Evolutionary conservation across 1,139 yeast species (phyloP).

Genomic region (Suzukiozyma palmioleophila): DNA sequence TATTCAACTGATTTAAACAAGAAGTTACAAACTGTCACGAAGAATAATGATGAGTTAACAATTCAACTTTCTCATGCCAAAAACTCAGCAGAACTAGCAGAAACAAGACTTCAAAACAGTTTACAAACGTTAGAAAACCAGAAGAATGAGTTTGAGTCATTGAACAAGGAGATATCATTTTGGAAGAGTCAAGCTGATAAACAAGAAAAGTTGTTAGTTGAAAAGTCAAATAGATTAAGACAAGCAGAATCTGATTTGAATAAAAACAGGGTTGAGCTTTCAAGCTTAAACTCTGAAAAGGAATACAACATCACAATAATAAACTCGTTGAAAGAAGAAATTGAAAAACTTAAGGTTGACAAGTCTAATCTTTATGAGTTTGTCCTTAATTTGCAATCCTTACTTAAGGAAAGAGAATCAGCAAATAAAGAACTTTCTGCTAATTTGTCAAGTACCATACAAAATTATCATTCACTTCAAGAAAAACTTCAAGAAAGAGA

Average conservation of each 20-base stretch:
- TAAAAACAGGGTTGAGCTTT: constrained; percentile 41
- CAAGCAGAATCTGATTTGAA: constrained; percentile 51
- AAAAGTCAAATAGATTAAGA: constrained; percentile 54
- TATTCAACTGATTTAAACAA: constrained; percentile 23
- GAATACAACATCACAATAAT: constrained; percentile 47
- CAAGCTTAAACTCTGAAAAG: constrained; percentile 54
- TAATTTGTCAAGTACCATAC: constrained; percentile 47
- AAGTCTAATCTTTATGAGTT: constrained; percentile 56
- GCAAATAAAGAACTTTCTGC: constrained; percentile 48
- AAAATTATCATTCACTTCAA: constrained; percentile 49
- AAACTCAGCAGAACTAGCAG: constrained; percentile 32
- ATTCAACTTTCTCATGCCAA: constrained; percentile 26
- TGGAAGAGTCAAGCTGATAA: constrained; percentile 53
- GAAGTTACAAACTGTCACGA: constrained; percentile 22
- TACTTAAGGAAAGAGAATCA: constrained; percentile 60
- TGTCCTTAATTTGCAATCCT: constrained; percentile 56
- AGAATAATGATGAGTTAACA: constrained; percentile 28
- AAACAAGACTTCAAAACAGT: constrained; percentile 27
- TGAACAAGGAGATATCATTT: constrained; percentile 38
- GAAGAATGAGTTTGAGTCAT: constrained; percentile 43
- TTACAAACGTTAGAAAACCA: constrained; percentile 40
- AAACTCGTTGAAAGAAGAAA: constrained; percentile 51
- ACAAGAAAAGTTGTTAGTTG: constrained; percentile 50
- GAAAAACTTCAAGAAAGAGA: constrained; percentile 49
- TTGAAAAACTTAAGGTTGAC: constrained; percentile 52